Conservation (phyloP, 2,329 filamentous ascomycete genomes). For the Calonectria crousiana region DNA sequence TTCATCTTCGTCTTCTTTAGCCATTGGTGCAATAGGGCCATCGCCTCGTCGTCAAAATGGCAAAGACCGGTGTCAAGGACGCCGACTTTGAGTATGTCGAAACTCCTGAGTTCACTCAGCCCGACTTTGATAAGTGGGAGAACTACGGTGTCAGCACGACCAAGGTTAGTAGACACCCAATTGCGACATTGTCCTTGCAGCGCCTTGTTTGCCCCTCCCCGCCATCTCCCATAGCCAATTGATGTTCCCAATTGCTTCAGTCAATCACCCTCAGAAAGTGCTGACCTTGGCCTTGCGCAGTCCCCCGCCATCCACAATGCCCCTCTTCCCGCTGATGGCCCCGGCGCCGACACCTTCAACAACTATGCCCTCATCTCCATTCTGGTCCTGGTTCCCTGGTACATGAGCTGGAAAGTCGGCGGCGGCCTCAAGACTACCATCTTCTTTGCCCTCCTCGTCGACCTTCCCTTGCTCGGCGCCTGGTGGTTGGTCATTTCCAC, state of each 20-base stretch:
- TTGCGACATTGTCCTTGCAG: background rate
- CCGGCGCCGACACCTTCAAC: conserved; percentile 88
- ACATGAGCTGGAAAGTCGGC: conserved; percentile 86
- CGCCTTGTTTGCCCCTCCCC: background rate
- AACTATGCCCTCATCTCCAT: conserved; percentile 81
- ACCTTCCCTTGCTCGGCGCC: conserved; percentile 80
- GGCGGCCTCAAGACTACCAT: conserved; percentile 90
- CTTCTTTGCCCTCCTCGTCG: conserved; percentile 84
- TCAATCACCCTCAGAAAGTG: background rate
- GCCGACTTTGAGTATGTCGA: conserved; percentile 57
- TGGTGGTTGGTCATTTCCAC: conserved; percentile 88
- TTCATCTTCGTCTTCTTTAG: conserved; percentile 34
- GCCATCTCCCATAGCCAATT: conserved; percentile 20
- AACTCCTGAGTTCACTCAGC: conserved; percentile 53
- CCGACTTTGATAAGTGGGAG: conserved; percentile 76
- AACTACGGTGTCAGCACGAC: conserved; percentile 65
- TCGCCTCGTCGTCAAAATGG: conserved; percentile 47
- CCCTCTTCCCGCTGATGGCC: conserved; percentile 89
- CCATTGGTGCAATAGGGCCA: conserved; percentile 42
- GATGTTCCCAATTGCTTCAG: background rate
- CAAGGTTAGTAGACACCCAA: conserved; percentile 45
- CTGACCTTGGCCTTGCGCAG: conserved; percentile 33
- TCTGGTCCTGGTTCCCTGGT: conserved; percentile 79
- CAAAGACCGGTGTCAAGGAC: conserved; percentile 48
- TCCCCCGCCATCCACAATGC: conserved; percentile 88